Evolutionary conservation across 768 basidiomycete genomes (phyloP).

Genomic region (Lentinula guzmanii): DNA sequence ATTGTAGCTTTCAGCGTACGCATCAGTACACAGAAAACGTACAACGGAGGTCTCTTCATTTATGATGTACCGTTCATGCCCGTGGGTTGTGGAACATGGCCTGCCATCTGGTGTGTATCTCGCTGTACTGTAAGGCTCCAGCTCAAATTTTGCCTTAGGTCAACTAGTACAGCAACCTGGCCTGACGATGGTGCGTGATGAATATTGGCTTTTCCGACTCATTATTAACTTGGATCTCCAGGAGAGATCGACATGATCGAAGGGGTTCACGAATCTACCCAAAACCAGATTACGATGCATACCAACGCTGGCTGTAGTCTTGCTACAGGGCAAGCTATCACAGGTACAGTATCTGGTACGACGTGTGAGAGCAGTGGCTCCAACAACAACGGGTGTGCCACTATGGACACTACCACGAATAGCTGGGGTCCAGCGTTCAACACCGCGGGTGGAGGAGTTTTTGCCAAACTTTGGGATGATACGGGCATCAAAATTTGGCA

Average conservation of each 20-base stretch:
- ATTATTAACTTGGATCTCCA: neutral
- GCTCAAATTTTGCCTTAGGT: slow-evolving; percentile 4
- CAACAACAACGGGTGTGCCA: slow-evolving; percentile 21
- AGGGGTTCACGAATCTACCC: slow-evolving; percentile 37
- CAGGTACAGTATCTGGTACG: slow-evolving; percentile 17
- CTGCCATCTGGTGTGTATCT: slow-evolving; percentile 28
- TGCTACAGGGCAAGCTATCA: slow-evolving; percentile 17
- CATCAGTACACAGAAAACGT: slow-evolving; percentile 38
- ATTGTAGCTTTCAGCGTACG: slow-evolving; percentile 32
- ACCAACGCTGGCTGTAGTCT: slow-evolving; percentile 25
- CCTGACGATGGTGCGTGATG: slow-evolving; percentile 19
- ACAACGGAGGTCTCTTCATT: slow-evolving; percentile 43
- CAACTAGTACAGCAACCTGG: slow-evolving; percentile 20
- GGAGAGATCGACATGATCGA: slow-evolving; percentile 52
- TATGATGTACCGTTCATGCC: slow-evolving; percentile 47
- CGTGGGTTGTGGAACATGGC: slow-evolving; percentile 45
- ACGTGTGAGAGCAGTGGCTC: slow-evolving; percentile 19
- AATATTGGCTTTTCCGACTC: too few species aligned
- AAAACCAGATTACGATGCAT: slow-evolving; percentile 47
- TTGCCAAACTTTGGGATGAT: slow-evolving; percentile 26
- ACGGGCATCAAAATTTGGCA: slow-evolving; percentile 29
- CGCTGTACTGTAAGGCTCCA: neutral
- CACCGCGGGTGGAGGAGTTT: slow-evolving; percentile 22
- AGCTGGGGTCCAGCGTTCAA: slow-evolving; percentile 15
- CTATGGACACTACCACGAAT: slow-evolving; percentile 15